Base-by-base conservation (phyloP, 768 basidiomycete genomes). In the Rhizopogon salebrosus region DNA sequence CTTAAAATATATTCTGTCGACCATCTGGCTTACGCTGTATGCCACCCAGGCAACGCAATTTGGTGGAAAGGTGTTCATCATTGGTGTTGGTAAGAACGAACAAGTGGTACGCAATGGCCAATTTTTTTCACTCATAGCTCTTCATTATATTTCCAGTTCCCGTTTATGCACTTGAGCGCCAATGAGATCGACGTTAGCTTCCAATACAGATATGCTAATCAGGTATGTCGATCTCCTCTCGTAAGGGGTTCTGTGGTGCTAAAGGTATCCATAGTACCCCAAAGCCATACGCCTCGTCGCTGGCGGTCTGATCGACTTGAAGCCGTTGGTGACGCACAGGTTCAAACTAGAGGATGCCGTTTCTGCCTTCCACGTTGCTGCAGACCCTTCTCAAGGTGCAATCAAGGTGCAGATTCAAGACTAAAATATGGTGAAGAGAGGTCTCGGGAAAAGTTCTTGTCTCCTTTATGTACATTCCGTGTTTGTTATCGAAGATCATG, bases 231-330 rank as follows among this genome's bases (percentile, higher is more conserved):
- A 22, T 10, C 18, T 11, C 22, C 3, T 2, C 13, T 27, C 18
- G 23, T 18, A 27, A 24, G 6, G 20, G 36, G 3, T n/a, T 22
- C 38, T 3, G 29, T 58, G 1, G 57, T 46, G 4, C 35, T 49
- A 3, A 18, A 8, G 14, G 31, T 38, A 4, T 31, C 4, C 37
- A 23, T 36, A 85, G 75, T 95, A 92, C 69, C 90, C 90, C 9
- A 89, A 87, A 61, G 92, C 92, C 2, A 81, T 95, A 53, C 79
- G 85, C 4, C 82, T 94, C 8, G 78, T 95, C n/a, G 83, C 86
- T 37, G 82, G 84, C 20, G 80, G 83, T 26, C 69, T 94, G 20
- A 79, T 85, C 49, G 75, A 89, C 59, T 70, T 92, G 53, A 84
- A 85, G 57, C 87, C 89, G 57, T 79, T 93, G 49, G 85, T 92